Percentiles rank a stretch among this genome's conserved stretches.
These are phyloP conservation scores for Diaporthe eres DNA, from an alignment of 2,329 filamentous ascomycete species.

Conservation along the genomic window DNA sequence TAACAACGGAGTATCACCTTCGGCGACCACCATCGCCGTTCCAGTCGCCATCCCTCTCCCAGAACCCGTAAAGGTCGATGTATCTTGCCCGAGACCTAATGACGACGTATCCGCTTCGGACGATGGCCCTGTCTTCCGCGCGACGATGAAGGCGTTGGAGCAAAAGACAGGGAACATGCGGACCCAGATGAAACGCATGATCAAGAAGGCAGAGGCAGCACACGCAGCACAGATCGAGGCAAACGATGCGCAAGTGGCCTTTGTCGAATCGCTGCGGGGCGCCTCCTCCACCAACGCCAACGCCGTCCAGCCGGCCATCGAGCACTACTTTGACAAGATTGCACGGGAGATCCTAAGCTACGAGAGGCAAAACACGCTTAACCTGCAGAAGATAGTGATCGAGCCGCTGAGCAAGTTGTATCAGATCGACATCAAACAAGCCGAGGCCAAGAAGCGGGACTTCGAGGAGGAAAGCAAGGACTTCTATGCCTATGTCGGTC, in stretches of 20 bases:
- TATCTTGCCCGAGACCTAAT: conserved; percentile 86
- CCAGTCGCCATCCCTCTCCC: conserved; percentile 45
- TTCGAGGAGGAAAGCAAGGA: conserved; percentile 99
- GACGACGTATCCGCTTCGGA: conserved; percentile 90
- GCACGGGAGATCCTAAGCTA: conserved; percentile 90
- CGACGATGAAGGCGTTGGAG: conserved; percentile 95
- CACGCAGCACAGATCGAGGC: conserved; percentile 83
- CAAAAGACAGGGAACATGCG: conserved; percentile 98
- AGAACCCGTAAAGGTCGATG: conserved; percentile 83
- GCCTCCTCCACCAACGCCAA: conserved; percentile 93
- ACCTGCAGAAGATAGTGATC: conserved; percentile 93
- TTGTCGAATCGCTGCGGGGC: conserved; percentile 89
- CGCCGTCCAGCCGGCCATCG: conserved; percentile 95
- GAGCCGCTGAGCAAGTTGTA: conserved; percentile 94
- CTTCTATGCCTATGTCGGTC: conserved; percentile 94
- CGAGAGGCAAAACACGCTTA: conserved; percentile 85
- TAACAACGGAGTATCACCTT: conserved; percentile 43
- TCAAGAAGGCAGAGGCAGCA: conserved; percentile 94
- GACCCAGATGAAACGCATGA: conserved; percentile 92
- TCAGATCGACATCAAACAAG: conserved; percentile 96
- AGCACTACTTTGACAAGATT: conserved; percentile 98
- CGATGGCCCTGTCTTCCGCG: conserved; percentile 94
- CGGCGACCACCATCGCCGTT: conserved; percentile 17
- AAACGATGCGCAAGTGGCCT: conserved; percentile 86
- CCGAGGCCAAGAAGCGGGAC: conserved; percentile 95